A percentile compares a stretch with the other conserved stretches of the same genome.
phyloP scores from a whole-genome alignment of 2,329 filamentous ascomycete species.

The Diaporthe velutina region DNA sequence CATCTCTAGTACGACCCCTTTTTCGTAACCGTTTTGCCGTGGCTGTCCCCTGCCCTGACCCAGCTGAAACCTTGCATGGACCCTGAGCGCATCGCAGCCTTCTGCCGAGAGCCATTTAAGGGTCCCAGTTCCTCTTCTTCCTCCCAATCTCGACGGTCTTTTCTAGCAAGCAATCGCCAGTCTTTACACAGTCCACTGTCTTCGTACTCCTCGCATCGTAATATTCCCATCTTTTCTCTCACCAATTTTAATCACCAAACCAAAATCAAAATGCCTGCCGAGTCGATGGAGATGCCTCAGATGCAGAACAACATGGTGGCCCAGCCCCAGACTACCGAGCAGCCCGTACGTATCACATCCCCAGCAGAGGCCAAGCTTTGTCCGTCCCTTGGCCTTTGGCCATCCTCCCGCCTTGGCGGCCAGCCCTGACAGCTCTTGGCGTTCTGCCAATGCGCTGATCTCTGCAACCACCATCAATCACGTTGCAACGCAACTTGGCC shows the following conservation, averaged over 20 bases:
- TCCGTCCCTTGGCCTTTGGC: conserved; percentile 24
- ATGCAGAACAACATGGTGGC: conserved; percentile 36
- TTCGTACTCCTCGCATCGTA: not conserved
- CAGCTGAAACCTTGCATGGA: conserved; percentile 33
- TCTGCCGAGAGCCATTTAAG: conserved; percentile 25
- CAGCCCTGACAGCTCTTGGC: conserved; percentile 15
- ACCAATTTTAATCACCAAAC: not conserved
- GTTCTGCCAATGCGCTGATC: conserved; percentile 5
- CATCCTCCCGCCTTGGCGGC: conserved; percentile 35
- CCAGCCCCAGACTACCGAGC: conserved; percentile 42
- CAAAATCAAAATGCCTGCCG: conserved; percentile 35
- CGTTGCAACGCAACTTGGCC: not conserved
- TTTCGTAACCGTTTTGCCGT: conserved; percentile 8
- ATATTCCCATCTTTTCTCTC: not conserved
- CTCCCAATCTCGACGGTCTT: not conserved
- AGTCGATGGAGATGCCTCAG: conserved; percentile 40
- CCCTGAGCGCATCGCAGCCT: conserved; percentile 23
- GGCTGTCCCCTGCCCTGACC: conserved; percentile 11
- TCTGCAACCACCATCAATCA: not conserved
- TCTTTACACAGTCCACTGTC: not conserved
- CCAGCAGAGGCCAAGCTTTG: conserved; percentile 18
- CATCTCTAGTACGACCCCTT: conserved; percentile 20
- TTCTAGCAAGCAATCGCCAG: not conserved
- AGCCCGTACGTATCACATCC: conserved; percentile 44
- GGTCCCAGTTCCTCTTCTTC: not conserved